Evolutionary conservation across 768 basidiomycete genomes (phyloP), one percentile per base, ranked within the genome.

Genomic region (Hericium erinaceus): DNA sequence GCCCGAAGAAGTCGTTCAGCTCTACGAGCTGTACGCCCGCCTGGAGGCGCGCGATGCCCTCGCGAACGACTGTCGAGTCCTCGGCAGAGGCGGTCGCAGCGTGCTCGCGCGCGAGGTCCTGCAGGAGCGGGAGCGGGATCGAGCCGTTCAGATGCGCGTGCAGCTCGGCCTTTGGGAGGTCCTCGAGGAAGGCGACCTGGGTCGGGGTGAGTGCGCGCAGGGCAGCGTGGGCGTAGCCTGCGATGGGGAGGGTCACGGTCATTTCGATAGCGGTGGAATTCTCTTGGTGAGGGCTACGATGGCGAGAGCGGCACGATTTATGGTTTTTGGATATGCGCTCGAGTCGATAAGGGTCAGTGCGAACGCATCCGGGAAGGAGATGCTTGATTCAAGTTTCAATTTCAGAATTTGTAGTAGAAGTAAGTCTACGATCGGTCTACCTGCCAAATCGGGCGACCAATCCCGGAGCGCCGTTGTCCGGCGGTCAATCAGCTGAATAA

Each of bases 71-170:
- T 13, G 60, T 26, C 11, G 58, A 48, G 38, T 56, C 55, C 4
- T 49, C 22, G 38, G 39, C 38, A 1, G 55, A 11, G 1, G 33
- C 8, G 13, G 54, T 20, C 9, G 61, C 16, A 1, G 61, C 56
- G 56, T 67, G 75, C 38, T 81, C 74, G 9, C 63, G 61, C 0
- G 85, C 87, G 13, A 93, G 80, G 8, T 81, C 76, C 60, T 82
- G 80, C 0, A 92, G 77, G 26, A 81, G 70, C 0, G 70, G 54
- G 24, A 91, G 70, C 0, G 91, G 91, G 38, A 93, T 92, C 10
- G 83, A 92, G 0, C 90, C 90, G 62, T 92, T 92, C 4, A 92
- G 78, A 65, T 92, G 90, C 0, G 90, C 91, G 60, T 92, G 91
- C 0, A 93, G 77, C 66, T 94, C 91, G 1, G 90, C 89, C 69